Evolutionary conservation across 1,284 basidiomycete species (phyloP), one percentile per base, ranked within the genome.

Genomic region (Ceratobasidium sp.): DNA sequence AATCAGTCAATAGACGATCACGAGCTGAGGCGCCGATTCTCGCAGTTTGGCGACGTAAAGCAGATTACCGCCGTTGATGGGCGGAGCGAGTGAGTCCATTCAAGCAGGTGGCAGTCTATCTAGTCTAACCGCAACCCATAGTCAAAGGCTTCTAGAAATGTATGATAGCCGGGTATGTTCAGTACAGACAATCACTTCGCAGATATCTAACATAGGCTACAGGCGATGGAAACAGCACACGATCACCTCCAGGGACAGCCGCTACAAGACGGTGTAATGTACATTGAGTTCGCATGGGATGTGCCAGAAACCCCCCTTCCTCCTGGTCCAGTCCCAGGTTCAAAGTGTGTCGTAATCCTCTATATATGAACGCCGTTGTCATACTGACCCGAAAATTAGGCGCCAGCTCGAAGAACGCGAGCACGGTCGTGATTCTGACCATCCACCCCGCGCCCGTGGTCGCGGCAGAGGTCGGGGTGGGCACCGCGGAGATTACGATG

Each of bases 211-310:
- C 78, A 63, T 47, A 61, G 26, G 28, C 64, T 26, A 31, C 63
- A 91, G 93, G 91, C 90, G 60, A 92, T 90, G 77, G 90, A 90
- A 45, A 90, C 92, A 80, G 94, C 97, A 0, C 90, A 91, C 80
- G 94, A 98, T 80, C 87, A 90, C 39, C 86, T 98, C 81, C 88
- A 93, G 63, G 91, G 93, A 75, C 89, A 93, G 82, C 86, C 89
- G 0, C 87, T 96, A 76, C 91, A 94, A 81, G 95, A 95, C 80
- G 96, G 97, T 20, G 89, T 92, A 0, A 92, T 98, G 89, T 92
- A 96, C 63, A 90, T 99, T 66, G 87, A 90, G 1, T 95, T 93
- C 80, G 92, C 93, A n/a, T 98, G 95, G 92, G 96, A 98, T 79
- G 85, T 85, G 47, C 86, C 85, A 42, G 85, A 85, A 67, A 79